These are phyloP conservation scores for Apiotrichum montevideense DNA, from an alignment of 1,284 basidiomycete species.

Conservation along the genomic window DNA sequence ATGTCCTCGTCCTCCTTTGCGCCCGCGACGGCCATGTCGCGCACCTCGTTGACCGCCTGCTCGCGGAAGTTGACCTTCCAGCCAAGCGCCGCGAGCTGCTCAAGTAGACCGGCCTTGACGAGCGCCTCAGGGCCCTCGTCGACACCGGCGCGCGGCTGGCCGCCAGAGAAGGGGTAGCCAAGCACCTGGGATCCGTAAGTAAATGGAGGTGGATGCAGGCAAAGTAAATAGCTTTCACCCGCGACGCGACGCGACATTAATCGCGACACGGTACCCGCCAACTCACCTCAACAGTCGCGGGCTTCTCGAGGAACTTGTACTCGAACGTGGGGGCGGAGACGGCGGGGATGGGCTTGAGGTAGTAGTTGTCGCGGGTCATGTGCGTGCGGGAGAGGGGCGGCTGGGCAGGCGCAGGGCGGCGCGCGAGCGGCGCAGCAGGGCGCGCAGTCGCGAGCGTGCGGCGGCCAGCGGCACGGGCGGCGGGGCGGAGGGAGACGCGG, in stretches of 20 bases:
- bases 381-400: not conserved
- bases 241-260: no score
- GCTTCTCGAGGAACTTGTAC: constrained; percentile 57
- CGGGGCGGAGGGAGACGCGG: no score
- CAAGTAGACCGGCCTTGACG: constrained; percentile 72
- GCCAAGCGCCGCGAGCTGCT: constrained; percentile 71
- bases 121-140: constrained; percentile 83
- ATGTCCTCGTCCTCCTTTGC: constrained; percentile 64
- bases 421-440: no score
- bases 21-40: constrained; percentile 20
- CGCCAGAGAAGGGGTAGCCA: constrained; percentile 61
- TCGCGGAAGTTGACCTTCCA: constrained; percentile 86
- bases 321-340: constrained; percentile 27
- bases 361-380: constrained; percentile 17
- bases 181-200: constrained; percentile 52
- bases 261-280: not conserved
- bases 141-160: constrained; percentile 69
- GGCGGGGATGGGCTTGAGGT: constrained; percentile 11
- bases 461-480: no score
- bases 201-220: not conserved
- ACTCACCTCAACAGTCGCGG: constrained; percentile 64
- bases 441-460: no score
- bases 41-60: constrained; percentile 75
- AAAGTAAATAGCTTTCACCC: no score
- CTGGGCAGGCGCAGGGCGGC: no score